Evolutionary conservation across 805 yeast genomes (phyloP), one percentile per base, ranked within the genome.

Genomic region (Cyberlindnera mycetangii): DNA sequence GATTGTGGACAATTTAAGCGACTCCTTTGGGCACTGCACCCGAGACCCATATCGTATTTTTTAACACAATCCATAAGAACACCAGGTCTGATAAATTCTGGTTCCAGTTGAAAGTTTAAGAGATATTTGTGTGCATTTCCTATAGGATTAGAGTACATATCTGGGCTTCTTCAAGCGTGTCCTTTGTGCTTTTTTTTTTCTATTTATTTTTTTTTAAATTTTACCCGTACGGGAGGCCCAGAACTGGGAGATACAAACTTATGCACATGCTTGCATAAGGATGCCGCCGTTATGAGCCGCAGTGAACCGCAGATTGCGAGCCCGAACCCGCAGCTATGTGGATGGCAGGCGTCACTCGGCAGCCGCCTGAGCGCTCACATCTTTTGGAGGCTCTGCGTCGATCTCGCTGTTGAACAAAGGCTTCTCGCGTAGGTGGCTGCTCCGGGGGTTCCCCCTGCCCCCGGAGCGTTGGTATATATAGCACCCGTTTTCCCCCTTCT

Each of bases 351-450:
- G 28, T 25, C 25, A 36, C n/a, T 20, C 21, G 10, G 16, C 39
- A 25, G 25, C 25, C 10, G 25, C 25, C 25, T 22, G 25, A 10
- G 25, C 8, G 6, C 19, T 35, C 22, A 5, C 6, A 12, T 27
- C 30, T 44, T 44, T 44, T 35, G 47, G 47, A 22, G 41, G n/a
- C 35, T 40, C 41, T 44, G 48, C 48, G 48, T 40, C 44, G 44
- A 44, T 38, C 46, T 33, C 42, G 25, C 46, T 32, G 25, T n/a
- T 32, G 41, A 44, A 44, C 48, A 44, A 44, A 44, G 48, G 47
- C 32, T 20, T n/a, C 39, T 37, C 45, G 41, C 37, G 32, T 42
- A 37, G 33, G 24, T 32, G 34, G 22, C 46, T 10, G 12, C 24
- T 30, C n/a, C n/a, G n/a, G n/a, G n/a, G n/a, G n/a, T n/a, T n/a